Conservation (phyloP, 2,329 filamentous ascomycete genomes). For the Exutisphaerella laricina region DNA sequence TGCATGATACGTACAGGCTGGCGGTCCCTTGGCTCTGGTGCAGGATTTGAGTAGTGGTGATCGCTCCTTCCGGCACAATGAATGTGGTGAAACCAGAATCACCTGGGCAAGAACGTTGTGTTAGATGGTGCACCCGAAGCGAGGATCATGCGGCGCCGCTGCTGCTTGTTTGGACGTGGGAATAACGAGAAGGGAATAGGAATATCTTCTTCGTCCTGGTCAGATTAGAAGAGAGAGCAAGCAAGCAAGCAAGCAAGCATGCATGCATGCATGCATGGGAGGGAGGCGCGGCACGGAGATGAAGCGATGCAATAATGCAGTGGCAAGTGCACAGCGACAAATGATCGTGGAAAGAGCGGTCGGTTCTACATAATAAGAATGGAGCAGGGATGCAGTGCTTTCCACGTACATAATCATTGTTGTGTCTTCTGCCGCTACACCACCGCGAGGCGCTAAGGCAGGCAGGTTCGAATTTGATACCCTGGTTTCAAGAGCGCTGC, state of each 20-base stretch:
- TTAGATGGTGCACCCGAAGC: slow-evolving; percentile 13
- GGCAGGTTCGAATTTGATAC: slow-evolving; percentile 18
- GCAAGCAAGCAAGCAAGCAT: too few species aligned
- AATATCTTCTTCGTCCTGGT: slow-evolving; percentile 14
- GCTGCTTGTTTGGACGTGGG: too few species aligned
- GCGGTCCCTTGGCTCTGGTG: slow-evolving; percentile 12
- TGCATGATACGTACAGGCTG: slow-evolving; percentile 8
- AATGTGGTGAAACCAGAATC: slow-evolving; percentile 15
- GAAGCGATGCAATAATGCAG: too few species aligned
- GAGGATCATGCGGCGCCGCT: slow-evolving; percentile 14
- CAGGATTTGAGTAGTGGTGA: slow-evolving; percentile 17
- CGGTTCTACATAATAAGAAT: slow-evolving; percentile 14
- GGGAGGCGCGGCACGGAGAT: slow-evolving; percentile 15
- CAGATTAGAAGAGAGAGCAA: not conserved
- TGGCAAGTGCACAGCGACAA: slow-evolving; percentile 17
- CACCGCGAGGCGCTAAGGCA: slow-evolving; percentile 21
- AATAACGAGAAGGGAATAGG: slow-evolving; percentile 16
- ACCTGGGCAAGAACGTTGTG: slow-evolving; percentile 16
- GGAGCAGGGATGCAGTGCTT: slow-evolving; percentile 16
- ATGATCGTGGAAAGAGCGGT: slow-evolving; percentile 19
- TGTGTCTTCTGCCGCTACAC: slow-evolving; percentile 14
- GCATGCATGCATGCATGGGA: too few species aligned
- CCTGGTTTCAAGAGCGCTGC: slow-evolving; percentile 21
- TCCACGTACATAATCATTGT: too few species aligned
- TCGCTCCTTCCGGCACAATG: slow-evolving; percentile 13